phyloP scores from a whole-genome alignment of 2,329 filamentous ascomycete species.

The Didymella glomerata region DNA sequence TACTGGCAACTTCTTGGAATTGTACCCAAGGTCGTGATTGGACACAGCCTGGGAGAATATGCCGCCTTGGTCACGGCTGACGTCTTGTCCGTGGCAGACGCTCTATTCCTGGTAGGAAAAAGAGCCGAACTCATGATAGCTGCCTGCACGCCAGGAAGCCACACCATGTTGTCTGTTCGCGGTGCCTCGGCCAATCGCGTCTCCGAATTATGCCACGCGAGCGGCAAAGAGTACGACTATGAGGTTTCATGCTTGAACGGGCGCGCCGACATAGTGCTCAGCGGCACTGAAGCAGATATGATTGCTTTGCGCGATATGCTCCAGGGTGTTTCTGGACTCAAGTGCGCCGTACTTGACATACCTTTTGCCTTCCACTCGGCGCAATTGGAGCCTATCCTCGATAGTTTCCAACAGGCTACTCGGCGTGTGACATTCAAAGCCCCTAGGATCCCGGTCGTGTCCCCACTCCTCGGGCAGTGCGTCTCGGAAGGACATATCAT shows the following conservation, averaged over 20 bases:
- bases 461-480: background rate
- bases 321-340: background rate
- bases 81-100: conserved; percentile 46
- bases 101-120: conserved; percentile 48
- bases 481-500: background rate
- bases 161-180: conserved; percentile 37
- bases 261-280: background rate
- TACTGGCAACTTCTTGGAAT: background rate
- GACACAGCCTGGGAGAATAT: conserved; percentile 52
- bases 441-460: background rate
- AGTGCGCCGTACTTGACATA: background rate
- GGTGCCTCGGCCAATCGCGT: too few species aligned
- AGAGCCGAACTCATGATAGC: conserved; percentile 44
- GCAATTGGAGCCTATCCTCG: background rate
- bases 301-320: background rate
- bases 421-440: background rate
- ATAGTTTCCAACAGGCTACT: background rate
- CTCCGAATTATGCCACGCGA: too few species aligned
- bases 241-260: too few species aligned
- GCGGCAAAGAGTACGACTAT: too few species aligned
- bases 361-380: background rate
- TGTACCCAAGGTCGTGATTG: background rate
- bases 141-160: conserved; percentile 27
- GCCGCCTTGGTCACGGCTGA: conserved; percentile 50
- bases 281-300: background rate